Conservation (phyloP, 1,139 yeast genomes). For the Kodamaea alishanica region DNA sequence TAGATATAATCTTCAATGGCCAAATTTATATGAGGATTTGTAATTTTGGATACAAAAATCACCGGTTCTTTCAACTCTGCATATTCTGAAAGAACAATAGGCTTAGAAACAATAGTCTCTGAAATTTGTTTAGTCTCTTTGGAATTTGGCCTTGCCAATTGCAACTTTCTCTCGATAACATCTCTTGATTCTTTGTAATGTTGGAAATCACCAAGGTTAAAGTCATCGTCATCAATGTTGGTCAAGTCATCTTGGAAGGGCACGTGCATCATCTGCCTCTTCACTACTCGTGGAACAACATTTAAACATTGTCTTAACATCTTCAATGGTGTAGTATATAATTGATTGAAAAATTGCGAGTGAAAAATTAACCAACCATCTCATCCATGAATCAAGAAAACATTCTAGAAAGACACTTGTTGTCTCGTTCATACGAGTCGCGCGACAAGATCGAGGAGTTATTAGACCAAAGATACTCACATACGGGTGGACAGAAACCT, state of each 20-base stretch:
- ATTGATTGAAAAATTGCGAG: too few relatives aligned
- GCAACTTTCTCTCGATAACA: conserved; percentile 14
- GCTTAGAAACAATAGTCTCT: not conserved
- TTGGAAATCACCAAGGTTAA: conserved; percentile 39
- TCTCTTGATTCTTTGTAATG: conserved; percentile 36
- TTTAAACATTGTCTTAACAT: not conserved
- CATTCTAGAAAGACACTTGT: conserved; percentile 49
- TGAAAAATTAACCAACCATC: conserved; percentile 2
- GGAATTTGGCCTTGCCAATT: conserved; percentile 1
- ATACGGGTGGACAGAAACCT: conserved; percentile 58
- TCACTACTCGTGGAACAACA: conserved; percentile 1
- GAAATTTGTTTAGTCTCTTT: not conserved
- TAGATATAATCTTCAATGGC: conserved; percentile 83
- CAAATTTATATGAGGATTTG: conserved; percentile 70
- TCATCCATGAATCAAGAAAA: conserved; percentile 31
- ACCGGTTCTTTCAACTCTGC: conserved; percentile 23
- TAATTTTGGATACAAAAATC: conserved; percentile 44
- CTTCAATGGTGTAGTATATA: not conserved
- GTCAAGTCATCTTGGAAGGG: conserved; percentile 43
- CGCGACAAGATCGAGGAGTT: conserved; percentile 45
- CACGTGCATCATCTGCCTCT: conserved; percentile 17
- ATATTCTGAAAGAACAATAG: conserved; percentile 14
- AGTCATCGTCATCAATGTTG: conserved; percentile 32
- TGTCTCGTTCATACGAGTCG: conserved; percentile 48
- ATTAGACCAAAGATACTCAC: conserved; percentile 53